Percentiles rank a stretch among this genome's conserved stretches.
phyloP scores from a whole-genome alignment of 2,329 filamentous ascomycete genomes.

The Aspergillus eucalypticola region DNA sequence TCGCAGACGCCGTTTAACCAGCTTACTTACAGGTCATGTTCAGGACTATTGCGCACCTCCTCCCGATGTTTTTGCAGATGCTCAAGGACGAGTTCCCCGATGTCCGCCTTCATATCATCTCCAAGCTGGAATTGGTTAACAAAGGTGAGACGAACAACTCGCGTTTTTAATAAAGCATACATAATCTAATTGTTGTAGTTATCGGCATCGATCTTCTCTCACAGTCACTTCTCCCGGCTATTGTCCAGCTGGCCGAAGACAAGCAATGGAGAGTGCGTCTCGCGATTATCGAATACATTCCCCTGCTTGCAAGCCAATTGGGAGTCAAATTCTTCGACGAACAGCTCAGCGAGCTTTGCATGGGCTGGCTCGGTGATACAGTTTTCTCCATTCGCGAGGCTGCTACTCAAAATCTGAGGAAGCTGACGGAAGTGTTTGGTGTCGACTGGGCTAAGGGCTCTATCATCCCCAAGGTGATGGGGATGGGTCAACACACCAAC shows the following conservation, averaged over 20 bases:
- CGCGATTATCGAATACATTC: slow-evolving; percentile 99
- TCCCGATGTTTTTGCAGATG: slow-evolving; percentile 99
- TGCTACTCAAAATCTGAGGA: slow-evolving; percentile 95
- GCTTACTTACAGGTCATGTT: slow-evolving; percentile 14
- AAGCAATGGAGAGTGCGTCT: slow-evolving; percentile 99
- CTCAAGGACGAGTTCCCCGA: slow-evolving; percentile 99
- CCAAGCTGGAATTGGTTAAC: slow-evolving; percentile 98
- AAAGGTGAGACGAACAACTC: slow-evolving; percentile 62
- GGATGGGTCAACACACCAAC: slow-evolving; percentile 97
- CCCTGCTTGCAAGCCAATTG: slow-evolving; percentile 89
- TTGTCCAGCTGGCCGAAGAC: slow-evolving; percentile 95
- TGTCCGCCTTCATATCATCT: slow-evolving; percentile 97
- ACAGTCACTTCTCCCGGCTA: slow-evolving; percentile 92
- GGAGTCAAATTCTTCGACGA: slow-evolving; percentile 98
- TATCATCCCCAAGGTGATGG: slow-evolving; percentile 98
- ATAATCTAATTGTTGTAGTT: slow-evolving; percentile 54
- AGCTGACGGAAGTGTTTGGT: slow-evolving; percentile 96
- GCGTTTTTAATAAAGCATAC: background rate
- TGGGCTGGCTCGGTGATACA: slow-evolving; percentile 97
- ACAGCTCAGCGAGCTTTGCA: slow-evolving; percentile 91
- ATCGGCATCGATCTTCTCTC: slow-evolving; percentile 97
- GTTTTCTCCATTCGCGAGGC: slow-evolving; percentile 98
- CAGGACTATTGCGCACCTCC: slow-evolving; percentile 90
- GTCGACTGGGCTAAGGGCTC: slow-evolving; percentile 96
- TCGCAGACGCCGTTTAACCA: background rate